Evolutionary conservation across 148 eudicot genomes (phyloP).

Genomic region (Nyssa sinensis): DNA sequence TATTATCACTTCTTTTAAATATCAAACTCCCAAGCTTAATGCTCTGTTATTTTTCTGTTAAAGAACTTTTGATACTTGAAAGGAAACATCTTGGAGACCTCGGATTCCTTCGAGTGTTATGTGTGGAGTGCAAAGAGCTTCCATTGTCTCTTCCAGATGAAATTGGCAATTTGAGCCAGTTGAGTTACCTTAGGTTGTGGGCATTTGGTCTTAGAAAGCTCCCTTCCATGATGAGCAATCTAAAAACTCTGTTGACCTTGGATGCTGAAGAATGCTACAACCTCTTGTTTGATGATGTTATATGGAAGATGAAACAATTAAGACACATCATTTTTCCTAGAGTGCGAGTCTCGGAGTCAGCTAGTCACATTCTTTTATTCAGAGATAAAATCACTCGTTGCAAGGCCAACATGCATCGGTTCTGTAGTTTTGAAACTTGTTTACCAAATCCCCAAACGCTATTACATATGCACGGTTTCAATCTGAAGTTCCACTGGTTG

Average conservation of each 20-base stretch:
- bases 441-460: neutral
- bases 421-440: neutral
- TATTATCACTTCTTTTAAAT: neutral
- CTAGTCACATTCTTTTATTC: slow-evolving; percentile 14
- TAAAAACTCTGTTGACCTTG: slow-evolving; percentile 10
- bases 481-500: neutral
- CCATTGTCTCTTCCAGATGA: neutral
- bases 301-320: too few relatives aligned
- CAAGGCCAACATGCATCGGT: neutral
- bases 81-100: neutral
- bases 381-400: too few relatives aligned
- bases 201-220: neutral
- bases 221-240: neutral
- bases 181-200: slow-evolving; percentile 2
- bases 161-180: too few relatives aligned
- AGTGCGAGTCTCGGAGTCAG: too few relatives aligned
- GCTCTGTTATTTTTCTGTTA: neutral
- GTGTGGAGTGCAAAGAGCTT: neutral
- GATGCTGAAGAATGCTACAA: neutral
- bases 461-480: too few relatives aligned
- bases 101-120: neutral
- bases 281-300: neutral
- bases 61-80: too few relatives aligned
- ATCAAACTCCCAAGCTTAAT: slow-evolving; percentile 9
- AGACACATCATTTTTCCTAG: too few relatives aligned